Evolutionary conservation across 164 flowering plant species (phyloP).

Genomic region (Echeveria elegans): DNA sequence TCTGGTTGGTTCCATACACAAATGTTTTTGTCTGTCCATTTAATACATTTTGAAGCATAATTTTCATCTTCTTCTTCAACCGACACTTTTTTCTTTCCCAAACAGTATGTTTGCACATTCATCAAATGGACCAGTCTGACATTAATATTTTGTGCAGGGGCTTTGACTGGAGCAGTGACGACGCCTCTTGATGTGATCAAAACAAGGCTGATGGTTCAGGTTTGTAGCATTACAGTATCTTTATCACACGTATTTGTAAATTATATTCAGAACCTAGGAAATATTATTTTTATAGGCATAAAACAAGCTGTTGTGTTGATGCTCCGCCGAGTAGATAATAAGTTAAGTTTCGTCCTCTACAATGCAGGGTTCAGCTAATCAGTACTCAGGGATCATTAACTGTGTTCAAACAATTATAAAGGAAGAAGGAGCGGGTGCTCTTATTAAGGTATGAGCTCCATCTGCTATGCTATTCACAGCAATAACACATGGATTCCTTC

Average conservation of each 20-base stretch:
- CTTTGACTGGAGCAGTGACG: constrained; percentile 86
- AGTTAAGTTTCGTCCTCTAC: background rate
- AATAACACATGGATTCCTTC: background rate
- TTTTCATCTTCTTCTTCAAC: background rate
- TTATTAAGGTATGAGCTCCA: constrained; percentile 54
- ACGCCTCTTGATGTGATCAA: constrained; percentile 97
- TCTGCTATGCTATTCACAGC: background rate
- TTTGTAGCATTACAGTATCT: constrained; percentile 10
- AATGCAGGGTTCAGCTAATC: constrained; percentile 65
- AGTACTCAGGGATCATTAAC: constrained; percentile 65
- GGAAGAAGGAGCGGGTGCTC: constrained; percentile 81
- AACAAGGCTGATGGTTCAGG: constrained; percentile 96
- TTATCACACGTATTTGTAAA: background rate
- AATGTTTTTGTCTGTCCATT: too few relatives aligned
- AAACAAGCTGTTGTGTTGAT: too few relatives aligned
- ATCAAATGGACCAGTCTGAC: too few relatives aligned
- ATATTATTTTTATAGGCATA: too few relatives aligned
- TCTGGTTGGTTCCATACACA: constrained; percentile 57
- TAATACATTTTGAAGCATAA: too few relatives aligned
- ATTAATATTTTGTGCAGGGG: too few relatives aligned
- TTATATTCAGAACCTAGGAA: background rate
- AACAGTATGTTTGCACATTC: too few relatives aligned
- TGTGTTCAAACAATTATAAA: constrained; percentile 63
- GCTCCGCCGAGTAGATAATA: background rate
- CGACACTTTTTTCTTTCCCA: too few relatives aligned